Evolutionary conservation across 2,329 filamentous ascomycete genomes (phyloP).

Genomic region (Cyphellophora attinorum): DNA sequence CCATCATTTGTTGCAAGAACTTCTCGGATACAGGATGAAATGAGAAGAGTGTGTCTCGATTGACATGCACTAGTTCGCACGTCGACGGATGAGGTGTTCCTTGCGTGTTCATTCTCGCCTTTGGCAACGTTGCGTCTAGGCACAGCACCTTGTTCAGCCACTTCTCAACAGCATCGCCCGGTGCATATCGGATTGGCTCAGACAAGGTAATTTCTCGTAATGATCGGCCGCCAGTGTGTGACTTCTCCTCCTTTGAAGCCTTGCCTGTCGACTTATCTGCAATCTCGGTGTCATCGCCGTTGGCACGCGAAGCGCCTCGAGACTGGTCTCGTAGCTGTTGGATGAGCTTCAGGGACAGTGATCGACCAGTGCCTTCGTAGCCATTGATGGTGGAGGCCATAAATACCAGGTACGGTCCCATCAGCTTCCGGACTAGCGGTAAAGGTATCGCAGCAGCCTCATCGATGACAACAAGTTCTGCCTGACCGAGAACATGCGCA

Average conservation of each 20-base stretch:
- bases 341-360: constrained; percentile 89
- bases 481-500: constrained; percentile 86
- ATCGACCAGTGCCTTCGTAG: constrained; percentile 93
- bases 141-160: constrained; percentile 94
- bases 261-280: constrained; percentile 73
- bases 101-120: constrained; percentile 59
- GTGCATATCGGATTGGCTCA: constrained; percentile 89
- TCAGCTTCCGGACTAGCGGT: constrained; percentile 82
- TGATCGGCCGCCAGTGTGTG: constrained; percentile 59
- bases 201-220: constrained; percentile 85
- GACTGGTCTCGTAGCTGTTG: constrained; percentile 95
- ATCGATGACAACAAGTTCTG: constrained; percentile 90
- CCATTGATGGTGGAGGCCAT: constrained; percentile 99
- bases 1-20: constrained; percentile 97
- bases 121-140: constrained; percentile 81
- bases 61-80: constrained; percentile 88
- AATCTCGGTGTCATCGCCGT: constrained; percentile 54
- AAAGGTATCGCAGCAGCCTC: constrained; percentile 94
- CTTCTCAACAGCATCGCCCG: constrained; percentile 83
- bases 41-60: constrained; percentile 94
- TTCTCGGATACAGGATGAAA: constrained; percentile 96
- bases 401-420: constrained; percentile 95
- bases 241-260: constrained; percentile 51
- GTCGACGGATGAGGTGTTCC: constrained; percentile 84
- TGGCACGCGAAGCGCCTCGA: constrained; percentile 48